These are phyloP conservation scores for Podaxis sp. DNA, from an alignment of 768 basidiomycete species.

Conservation along the genomic window DNA sequence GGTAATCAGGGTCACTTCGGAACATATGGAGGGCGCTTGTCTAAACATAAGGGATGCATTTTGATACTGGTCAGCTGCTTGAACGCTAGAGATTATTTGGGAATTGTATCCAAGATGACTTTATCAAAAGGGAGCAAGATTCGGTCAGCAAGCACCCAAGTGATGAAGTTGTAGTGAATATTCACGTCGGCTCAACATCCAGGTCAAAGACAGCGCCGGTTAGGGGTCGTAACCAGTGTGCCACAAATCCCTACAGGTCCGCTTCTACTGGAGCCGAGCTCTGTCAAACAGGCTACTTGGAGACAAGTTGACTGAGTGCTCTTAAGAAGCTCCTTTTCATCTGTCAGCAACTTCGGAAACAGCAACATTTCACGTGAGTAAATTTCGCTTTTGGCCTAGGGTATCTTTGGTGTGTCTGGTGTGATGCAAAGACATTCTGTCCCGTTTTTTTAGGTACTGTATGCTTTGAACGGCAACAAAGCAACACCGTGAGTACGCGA, in stretches of 20 bases:
- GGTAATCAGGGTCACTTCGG: not conserved
- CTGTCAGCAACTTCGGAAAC: not conserved
- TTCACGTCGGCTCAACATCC: not conserved
- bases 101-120: conserved; percentile 7
- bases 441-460: not conserved
- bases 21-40: not conserved
- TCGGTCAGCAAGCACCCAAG: not conserved
- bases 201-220: not conserved
- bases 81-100: not conserved
- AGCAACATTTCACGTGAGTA: not conserved
- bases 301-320: too few species aligned
- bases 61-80: conserved; percentile 2
- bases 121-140: not conserved
- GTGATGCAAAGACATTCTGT: not conserved
- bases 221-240: not conserved
- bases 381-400: not conserved
- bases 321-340: not conserved
- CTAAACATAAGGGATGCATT: not conserved
- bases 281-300: too few species aligned
- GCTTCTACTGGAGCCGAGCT: not conserved
- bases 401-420: too few species aligned
- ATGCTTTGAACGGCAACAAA: not conserved
- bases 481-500: not conserved
- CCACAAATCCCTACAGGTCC: conserved; percentile 7
- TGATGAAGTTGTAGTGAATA: not conserved